These are phyloP conservation scores for Hondaea fermentalgiana DNA, from an alignment of 108 stramenopile species.

Conservation along the genomic window DNA sequence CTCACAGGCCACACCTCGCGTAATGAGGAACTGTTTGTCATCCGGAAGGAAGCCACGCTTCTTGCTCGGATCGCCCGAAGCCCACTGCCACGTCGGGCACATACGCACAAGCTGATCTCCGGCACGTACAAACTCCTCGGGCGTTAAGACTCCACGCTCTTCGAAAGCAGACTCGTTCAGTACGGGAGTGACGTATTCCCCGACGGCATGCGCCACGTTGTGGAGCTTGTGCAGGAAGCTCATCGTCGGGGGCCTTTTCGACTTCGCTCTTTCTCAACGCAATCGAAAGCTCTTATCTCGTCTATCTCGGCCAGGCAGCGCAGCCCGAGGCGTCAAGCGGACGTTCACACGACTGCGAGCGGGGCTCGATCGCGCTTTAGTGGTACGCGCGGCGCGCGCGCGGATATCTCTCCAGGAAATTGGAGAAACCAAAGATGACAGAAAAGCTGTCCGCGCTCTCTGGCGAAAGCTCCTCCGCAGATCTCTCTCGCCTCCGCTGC, in stretches of 20 bases:
- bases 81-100: conserved; percentile 88
- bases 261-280: too few species aligned
- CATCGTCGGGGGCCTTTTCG: not conserved
- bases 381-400: too few species aligned
- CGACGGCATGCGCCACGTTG: conserved; percentile 42
- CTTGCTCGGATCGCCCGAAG: conserved; percentile 55
- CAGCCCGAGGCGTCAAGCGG: too few species aligned
- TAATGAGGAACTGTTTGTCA: conserved; percentile 82
- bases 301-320: too few species aligned
- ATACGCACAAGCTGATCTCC: conserved; percentile 81
- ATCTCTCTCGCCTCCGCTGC: too few species aligned
- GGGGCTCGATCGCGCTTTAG: too few species aligned
- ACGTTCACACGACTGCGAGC: too few species aligned
- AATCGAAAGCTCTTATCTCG: too few species aligned
- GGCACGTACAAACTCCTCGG: conserved; percentile 80
- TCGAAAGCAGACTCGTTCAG: conserved; percentile 72
- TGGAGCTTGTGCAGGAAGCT: conserved; percentile 18
- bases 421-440: too few species aligned
- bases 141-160: conserved; percentile 80
- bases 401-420: too few species aligned
- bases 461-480: too few species aligned
- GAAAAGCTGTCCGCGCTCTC: too few species aligned
- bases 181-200: conserved; percentile 77
- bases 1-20: conserved; percentile 74
- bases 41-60: conserved; percentile 60